phyloP scores from a whole-genome alignment of 1,139 yeast species.

The Geotrichum siamense region DNA sequence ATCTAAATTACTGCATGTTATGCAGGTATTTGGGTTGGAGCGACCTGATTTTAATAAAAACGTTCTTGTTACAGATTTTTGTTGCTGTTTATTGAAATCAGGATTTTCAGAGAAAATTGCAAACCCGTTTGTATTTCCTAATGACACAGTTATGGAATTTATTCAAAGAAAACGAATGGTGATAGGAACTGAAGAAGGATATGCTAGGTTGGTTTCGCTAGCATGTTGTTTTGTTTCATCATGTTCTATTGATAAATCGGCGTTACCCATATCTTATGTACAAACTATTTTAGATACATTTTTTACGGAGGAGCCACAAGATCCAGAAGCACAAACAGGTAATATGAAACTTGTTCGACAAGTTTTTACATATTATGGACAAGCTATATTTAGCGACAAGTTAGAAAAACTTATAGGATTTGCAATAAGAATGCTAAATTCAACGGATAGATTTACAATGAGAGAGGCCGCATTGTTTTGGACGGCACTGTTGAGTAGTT shows the following conservation, averaged over 20 bases:
- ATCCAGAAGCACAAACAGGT: slow-evolving; percentile 26
- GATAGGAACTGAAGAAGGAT: slow-evolving; percentile 13
- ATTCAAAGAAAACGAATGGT: slow-evolving; percentile 35
- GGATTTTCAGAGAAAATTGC: slow-evolving; percentile 30
- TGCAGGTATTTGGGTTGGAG: slow-evolving; percentile 42
- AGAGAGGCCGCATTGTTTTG: slow-evolving; percentile 39
- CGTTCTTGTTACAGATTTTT: slow-evolving; percentile 46
- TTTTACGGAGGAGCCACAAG: slow-evolving; percentile 21
- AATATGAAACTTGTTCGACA: slow-evolving; percentile 27
- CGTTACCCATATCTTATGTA: slow-evolving; percentile 17
- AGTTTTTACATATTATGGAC: slow-evolving; percentile 19
- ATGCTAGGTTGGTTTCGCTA: slow-evolving; percentile 19
- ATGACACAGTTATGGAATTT: slow-evolving; percentile 39
- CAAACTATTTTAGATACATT: slow-evolving; percentile 22
- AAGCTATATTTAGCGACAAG: slow-evolving; percentile 19
- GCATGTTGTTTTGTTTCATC: slow-evolving; percentile 16
- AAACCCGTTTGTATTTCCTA: slow-evolving; percentile 18
- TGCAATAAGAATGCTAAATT: slow-evolving; percentile 41
- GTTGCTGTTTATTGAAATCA: slow-evolving; percentile 50
- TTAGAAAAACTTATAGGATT: slow-evolving; percentile 23
- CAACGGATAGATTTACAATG: slow-evolving; percentile 59
- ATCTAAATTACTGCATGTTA: slow-evolving; percentile 37
- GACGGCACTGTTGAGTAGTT: slow-evolving; percentile 31
- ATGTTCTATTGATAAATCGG: slow-evolving; percentile 9
- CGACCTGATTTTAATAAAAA: slow-evolving; percentile 35